These are phyloP conservation scores for Mortierella sp. DNA, from an alignment of 371 early-diverging fungal species.

Conservation along the genomic window DNA sequence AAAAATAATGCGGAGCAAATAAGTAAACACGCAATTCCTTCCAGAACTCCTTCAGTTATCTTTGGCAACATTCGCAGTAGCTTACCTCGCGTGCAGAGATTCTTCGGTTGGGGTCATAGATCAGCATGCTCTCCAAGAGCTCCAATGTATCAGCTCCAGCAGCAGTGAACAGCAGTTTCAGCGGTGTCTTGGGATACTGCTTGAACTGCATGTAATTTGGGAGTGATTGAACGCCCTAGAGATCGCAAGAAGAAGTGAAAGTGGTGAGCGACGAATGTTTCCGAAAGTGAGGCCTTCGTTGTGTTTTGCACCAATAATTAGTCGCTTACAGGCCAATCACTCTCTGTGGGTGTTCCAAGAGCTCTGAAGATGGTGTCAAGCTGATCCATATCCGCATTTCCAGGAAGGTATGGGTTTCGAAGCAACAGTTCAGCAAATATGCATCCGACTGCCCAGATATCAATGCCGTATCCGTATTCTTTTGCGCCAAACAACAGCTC, in stretches of 20 bases:
- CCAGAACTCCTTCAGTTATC: neutral
- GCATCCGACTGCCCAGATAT: slow-evolving; percentile 99
- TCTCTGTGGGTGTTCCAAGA: slow-evolving; percentile 97
- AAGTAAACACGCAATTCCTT: neutral
- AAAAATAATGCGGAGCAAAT: neutral
- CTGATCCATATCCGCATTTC: slow-evolving; percentile 96
- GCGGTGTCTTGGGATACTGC: slow-evolving; percentile 78
- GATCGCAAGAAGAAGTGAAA: neutral
- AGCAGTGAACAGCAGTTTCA: slow-evolving; percentile 91
- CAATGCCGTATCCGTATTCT: slow-evolving; percentile 92
- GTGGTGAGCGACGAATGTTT: neutral
- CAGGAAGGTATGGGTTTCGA: slow-evolving; percentile 96
- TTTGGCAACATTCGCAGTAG: neutral
- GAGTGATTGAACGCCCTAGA: slow-evolving; percentile 77
- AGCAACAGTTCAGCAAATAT: slow-evolving; percentile 99
- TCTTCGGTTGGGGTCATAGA: slow-evolving; percentile 92
- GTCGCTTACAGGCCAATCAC: slow-evolving; percentile 92
- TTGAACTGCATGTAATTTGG: slow-evolving; percentile 81
- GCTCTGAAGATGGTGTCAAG: slow-evolving; percentile 95
- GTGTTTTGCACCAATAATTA: slow-evolving; percentile 5
- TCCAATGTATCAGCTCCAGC: slow-evolving; percentile 94
- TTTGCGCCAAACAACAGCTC: slow-evolving; percentile 97
- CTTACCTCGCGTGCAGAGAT: slow-evolving; percentile 86
- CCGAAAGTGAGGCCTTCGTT: neutral
- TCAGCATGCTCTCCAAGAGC: slow-evolving; percentile 92